Conservation (phyloP, 164 flowering plant genomes). For the Annona squamosa region DNA sequence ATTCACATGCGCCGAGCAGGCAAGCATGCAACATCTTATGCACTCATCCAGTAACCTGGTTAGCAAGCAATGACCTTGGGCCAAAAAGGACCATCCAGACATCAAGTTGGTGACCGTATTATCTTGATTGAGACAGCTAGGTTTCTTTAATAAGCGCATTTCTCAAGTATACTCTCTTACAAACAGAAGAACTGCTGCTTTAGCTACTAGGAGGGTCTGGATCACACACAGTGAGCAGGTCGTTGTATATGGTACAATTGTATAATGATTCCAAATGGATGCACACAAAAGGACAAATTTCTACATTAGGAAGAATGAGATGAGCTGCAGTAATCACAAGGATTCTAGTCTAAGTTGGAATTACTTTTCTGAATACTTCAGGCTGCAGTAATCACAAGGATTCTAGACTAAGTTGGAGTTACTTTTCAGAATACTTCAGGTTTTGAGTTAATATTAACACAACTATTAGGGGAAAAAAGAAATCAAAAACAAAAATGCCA, state of each 20-base stretch:
- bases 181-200: too few species aligned
- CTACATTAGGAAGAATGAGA: too few species aligned
- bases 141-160: too few species aligned
- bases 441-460: not conserved
- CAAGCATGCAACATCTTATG: not conserved
- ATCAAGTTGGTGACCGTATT: too few species aligned
- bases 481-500: not conserved
- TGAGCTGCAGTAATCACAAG: not conserved
- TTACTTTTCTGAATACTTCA: not conserved
- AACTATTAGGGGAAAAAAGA: not conserved
- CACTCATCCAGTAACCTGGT: not conserved
- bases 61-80: not conserved
- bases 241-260: too few species aligned
- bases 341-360: not conserved
- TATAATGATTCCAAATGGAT: too few species aligned
- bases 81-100: not conserved
- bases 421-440: not conserved
- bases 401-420: not conserved
- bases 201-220: too few species aligned
- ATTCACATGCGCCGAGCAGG: not conserved
- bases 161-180: too few species aligned
- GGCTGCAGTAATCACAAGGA: not conserved
- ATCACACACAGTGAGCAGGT: too few species aligned
- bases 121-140: too few species aligned
- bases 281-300: too few species aligned